Percentiles rank a stretch among this genome's conserved stretches.
Conservation (phyloP, 2,329 filamentous ascomycete species). For the Fusarium ramigenum region DNA sequence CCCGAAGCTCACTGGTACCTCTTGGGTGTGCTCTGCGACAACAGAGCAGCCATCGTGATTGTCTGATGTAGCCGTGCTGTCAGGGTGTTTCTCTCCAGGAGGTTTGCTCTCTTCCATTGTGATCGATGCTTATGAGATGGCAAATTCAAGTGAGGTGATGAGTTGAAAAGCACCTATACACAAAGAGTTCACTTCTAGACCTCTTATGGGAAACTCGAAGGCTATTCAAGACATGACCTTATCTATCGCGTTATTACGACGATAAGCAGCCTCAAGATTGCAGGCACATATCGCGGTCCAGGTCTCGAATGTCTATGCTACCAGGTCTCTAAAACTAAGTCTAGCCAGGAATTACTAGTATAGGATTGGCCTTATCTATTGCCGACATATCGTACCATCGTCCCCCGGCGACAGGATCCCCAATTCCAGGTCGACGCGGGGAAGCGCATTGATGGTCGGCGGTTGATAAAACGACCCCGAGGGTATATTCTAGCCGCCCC, state of each 20-base stretch:
- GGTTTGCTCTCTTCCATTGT: neutral
- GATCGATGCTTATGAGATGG: no score
- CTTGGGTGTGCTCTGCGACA: neutral
- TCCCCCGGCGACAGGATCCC: neutral
- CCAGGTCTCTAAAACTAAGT: fast-evolving
- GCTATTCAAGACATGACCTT: neutral
- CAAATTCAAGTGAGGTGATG: fast-evolving
- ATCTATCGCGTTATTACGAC: neutral
- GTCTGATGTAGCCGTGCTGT: neutral
- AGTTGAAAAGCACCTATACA: neutral
- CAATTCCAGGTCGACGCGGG: neutral
- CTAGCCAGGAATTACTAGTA: neutral
- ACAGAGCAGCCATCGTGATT: neutral
- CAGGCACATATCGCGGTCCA: neutral
- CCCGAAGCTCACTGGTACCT: neutral
- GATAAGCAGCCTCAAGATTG: neutral
- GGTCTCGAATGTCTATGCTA: fast-evolving
- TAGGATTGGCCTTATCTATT: neutral
- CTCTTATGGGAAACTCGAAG: neutral
- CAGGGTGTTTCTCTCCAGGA: fast-evolving
- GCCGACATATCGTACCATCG: neutral
- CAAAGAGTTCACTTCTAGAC: fast-evolving
- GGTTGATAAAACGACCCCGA: neutral
- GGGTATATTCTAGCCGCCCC: neutral
- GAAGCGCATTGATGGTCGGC: fast-evolving